phyloP scores from a whole-genome alignment of 2,329 filamentous ascomycete genomes.

The Nemania sp. region DNA sequence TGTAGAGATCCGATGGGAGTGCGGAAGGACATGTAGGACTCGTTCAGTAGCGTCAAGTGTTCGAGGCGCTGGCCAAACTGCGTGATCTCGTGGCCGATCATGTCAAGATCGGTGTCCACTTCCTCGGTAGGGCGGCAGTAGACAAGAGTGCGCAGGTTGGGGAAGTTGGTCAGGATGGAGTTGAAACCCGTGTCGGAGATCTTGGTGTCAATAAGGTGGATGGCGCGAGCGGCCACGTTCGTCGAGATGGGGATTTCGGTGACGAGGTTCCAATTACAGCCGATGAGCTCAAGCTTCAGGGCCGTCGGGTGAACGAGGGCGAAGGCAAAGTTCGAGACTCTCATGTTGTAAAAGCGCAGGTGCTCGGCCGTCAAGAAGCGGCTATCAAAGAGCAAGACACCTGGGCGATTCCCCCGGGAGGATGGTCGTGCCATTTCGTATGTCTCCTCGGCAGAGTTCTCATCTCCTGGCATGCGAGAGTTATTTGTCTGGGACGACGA shows the following conservation, averaged over 20 bases:
- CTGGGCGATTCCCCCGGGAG: no score
- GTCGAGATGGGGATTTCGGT: background rate
- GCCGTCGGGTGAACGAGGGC: background rate
- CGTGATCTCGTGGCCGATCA: background rate
- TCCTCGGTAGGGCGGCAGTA: constrained; percentile 7
- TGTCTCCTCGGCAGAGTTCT: background rate
- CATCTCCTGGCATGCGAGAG: background rate
- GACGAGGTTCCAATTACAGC: background rate
- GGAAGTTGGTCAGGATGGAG: background rate
- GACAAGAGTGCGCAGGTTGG: background rate
- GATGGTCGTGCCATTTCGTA: background rate
- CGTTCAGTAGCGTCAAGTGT: constrained; percentile 6
- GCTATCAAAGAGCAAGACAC: background rate
- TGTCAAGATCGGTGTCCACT: background rate
- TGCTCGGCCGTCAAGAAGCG: background rate
- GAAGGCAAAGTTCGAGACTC: accelerated
- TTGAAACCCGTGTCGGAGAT: background rate
- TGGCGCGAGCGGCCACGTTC: background rate
- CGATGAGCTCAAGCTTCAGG: background rate
- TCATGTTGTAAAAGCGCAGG: background rate
- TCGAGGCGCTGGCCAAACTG: constrained; percentile 7
- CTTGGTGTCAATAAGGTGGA: background rate
- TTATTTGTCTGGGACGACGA: background rate
- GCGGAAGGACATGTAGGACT: background rate
- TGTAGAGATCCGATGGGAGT: background rate